These are phyloP conservation scores for Cutaneotrichosporon spelunceum DNA, from an alignment of 1,284 basidiomycete species.

Conservation along the genomic window DNA sequence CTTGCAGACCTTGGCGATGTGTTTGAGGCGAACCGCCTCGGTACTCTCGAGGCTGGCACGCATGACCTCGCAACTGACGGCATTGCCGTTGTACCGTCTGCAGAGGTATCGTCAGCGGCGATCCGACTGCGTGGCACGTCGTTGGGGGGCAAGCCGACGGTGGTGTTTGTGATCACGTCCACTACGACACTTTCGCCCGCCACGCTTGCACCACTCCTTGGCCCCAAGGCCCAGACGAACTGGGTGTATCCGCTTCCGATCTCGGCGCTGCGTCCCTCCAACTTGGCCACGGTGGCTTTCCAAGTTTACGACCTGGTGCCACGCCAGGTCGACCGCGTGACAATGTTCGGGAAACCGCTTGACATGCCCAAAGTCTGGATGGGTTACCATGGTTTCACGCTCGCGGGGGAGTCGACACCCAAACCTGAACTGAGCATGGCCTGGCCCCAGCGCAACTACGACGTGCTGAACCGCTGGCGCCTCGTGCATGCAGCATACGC, in stretches of 20 bases:
- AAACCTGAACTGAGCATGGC: conserved; percentile 35
- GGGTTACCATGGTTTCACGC: conserved; percentile 36
- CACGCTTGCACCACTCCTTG: conserved; percentile 11
- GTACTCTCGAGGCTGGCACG: conserved; percentile 3
- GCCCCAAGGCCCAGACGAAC: neutral
- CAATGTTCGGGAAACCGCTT: conserved; percentile 24
- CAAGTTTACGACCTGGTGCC: conserved; percentile 37
- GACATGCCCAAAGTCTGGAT: conserved; percentile 18
- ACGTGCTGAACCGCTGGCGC: conserved; percentile 40
- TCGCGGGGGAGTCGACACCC: conserved; percentile 23
- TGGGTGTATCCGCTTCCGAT: conserved; percentile 11
- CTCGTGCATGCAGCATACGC: conserved; percentile 35
- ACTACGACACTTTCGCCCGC: neutral
- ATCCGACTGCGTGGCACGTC: conserved; percentile 5
- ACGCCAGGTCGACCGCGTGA: conserved; percentile 25
- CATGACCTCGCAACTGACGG: conserved; percentile 6
- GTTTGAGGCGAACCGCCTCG: conserved; percentile 25
- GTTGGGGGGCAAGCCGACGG: neutral
- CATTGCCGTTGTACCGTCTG: conserved; percentile 3
- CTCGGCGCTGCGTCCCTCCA: conserved; percentile 7
- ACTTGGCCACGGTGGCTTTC: conserved; percentile 28
- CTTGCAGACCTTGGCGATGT: conserved; percentile 20
- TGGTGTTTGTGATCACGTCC: conserved; percentile 20
- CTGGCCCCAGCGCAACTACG: conserved; percentile 41
- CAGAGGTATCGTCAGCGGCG: neutral